Base-by-base conservation (phyloP, 148 eudicot species). In the Diospyros kaki region DNA sequence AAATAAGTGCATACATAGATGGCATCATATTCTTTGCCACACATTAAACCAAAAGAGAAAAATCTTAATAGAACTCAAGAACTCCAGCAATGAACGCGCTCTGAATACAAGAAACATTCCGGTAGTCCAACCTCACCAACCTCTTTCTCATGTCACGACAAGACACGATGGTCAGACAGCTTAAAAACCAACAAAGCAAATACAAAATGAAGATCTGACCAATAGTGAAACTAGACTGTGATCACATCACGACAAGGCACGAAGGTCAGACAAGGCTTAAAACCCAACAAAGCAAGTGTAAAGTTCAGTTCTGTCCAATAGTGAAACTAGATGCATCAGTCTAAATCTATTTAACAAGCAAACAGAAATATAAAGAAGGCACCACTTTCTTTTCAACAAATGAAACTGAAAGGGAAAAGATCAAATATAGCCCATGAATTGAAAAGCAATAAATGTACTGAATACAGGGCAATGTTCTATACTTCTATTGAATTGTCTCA, bases 401-500 rank as follows among this genome's bases (percentile, higher is more conserved):
- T 6, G 50, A 74, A 74, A 41, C 7, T 62, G 55, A 56, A 69
- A 50, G 3, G 14, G 8, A 55, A 66, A 69, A 66, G 72, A 64
- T 64, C 72, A 18, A 46, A 48, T 4, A 4, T 60, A 75, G 74
- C 62, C 4, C 55, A 74, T 55, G 39, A 66, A 76, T 76, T 79
- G 66, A 74, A 28, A 28, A 64, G 71, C 58, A 66, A 69, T 17
- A 58, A 52, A 60, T 62, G 45, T 38, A 64, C 48, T 55, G 48
- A 48, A 54, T 66, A 82, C 79, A 82, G 28, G 28, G 28, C 28
- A 28, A 28, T 28, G 28, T 28, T 28, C 28, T 10, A 77, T 18
- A 63, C 45, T 78, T 51, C 76, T 46, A 64, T 10, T 13, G 11
- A 74, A 78, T 52, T 40, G 18, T 59, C 73, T 45, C 15, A 62